A percentile compares a stretch with the other conserved stretches of the same genome.
Conservation (phyloP, 208 protist species). For the Strigomonas oncopelti region DNA sequence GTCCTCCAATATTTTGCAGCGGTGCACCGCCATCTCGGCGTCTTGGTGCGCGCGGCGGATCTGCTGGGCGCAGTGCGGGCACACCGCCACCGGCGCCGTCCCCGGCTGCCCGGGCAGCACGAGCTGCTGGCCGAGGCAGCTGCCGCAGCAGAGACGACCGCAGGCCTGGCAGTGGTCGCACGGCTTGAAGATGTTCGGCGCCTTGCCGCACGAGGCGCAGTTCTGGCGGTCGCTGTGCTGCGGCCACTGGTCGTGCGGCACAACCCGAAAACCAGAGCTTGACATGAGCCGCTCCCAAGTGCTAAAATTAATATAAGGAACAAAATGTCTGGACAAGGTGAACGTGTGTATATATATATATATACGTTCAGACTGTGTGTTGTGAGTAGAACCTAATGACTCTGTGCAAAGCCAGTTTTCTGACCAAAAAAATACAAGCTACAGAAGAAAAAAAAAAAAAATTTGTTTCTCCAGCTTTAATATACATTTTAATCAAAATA, state of each 20-base stretch:
- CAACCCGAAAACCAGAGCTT: neutral
- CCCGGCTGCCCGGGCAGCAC: slow-evolving; percentile 38
- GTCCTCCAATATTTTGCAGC: slow-evolving; percentile 41
- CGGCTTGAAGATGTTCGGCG: slow-evolving; percentile 38
- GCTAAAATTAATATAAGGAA: neutral
- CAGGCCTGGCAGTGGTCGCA: slow-evolving; percentile 53
- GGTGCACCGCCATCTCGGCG: slow-evolving; percentile 40
- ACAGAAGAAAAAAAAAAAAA: slow-evolving; percentile 8
- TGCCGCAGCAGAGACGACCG: slow-evolving; percentile 48
- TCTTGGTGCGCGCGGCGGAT: slow-evolving; percentile 37
- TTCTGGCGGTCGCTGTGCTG: slow-evolving; percentile 1
- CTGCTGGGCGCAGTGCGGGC: slow-evolving; percentile 37
- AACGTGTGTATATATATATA: too few relatives aligned
- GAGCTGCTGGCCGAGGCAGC: slow-evolving; percentile 39
- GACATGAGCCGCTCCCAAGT: neutral
- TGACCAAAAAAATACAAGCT: slow-evolving; percentile 6
- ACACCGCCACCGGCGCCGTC: slow-evolving; percentile 40
- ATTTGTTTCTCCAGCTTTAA: too few relatives aligned
- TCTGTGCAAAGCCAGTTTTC: neutral
- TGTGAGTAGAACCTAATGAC: too few relatives aligned
- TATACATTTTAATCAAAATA: neutral
- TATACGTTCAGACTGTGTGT: neutral
- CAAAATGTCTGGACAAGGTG: too few relatives aligned
- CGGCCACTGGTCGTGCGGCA: slow-evolving; percentile 2
- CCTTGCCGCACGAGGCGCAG: slow-evolving; percentile 44